phyloP scores from a whole-genome alignment of 805 yeast genomes.

The Candida railenensis region DNA sequence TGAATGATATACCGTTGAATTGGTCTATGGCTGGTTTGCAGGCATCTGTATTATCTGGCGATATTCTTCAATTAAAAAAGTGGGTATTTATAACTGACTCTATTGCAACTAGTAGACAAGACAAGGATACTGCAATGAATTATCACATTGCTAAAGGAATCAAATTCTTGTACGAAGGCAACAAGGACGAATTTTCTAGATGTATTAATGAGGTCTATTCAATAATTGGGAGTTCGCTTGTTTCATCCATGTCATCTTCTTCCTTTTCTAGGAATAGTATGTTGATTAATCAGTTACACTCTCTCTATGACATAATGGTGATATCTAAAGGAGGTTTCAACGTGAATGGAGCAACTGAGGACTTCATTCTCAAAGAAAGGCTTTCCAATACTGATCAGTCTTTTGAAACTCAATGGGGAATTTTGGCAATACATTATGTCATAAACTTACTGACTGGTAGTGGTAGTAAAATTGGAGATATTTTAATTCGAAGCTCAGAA shows the following conservation, averaged over 20 bases:
- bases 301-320: constrained; percentile 32
- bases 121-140: constrained; percentile 53
- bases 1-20: constrained; percentile 41
- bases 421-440: constrained; percentile 59
- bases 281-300: constrained; percentile 37
- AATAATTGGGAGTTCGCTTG: constrained; percentile 60
- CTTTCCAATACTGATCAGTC: constrained; percentile 36
- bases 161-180: constrained; percentile 35
- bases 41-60: constrained; percentile 69
- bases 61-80: constrained; percentile 43
- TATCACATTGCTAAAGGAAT: constrained; percentile 68
- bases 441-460: constrained; percentile 17
- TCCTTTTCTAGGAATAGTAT: constrained; percentile 35
- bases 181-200: constrained; percentile 29
- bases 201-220: constrained; percentile 52
- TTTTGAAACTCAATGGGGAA: constrained; percentile 58
- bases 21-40: constrained; percentile 72
- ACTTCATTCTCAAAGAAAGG: constrained; percentile 24
- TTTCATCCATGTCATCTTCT: constrained; percentile 32
- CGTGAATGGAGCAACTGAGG: constrained; percentile 8
- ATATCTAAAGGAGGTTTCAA: constrained; percentile 12
- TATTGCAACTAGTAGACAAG: constrained; percentile 26
- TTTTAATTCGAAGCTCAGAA: constrained; percentile 59
- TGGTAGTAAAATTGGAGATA: constrained; percentile 40
- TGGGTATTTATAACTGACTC: constrained; percentile 62